Base-by-base conservation (phyloP, 768 basidiomycete genomes). In the Suillus clintonianus region DNA sequence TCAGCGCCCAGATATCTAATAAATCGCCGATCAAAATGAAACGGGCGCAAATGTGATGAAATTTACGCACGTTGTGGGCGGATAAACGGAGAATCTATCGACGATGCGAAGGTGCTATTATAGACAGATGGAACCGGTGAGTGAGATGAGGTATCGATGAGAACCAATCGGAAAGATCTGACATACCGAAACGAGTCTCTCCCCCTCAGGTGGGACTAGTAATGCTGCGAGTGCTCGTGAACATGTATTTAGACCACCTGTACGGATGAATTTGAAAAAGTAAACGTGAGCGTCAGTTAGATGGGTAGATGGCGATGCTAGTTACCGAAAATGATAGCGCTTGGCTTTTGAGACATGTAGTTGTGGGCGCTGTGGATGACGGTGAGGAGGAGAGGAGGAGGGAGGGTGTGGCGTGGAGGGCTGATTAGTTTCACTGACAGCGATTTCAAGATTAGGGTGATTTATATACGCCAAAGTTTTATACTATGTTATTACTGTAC, bases 241-340 rank as follows among this genome's bases (percentile, higher is more conserved):
- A 73, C 81, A 90, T 60, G 90, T 91, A 78, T 92, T 93, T 67
- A 94, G 77, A 60, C 93, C 93, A 66, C 93, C 93, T 94, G 67
- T 0, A 36, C 10, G 4, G 19, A 59, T 55, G 64, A 63, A 61
- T 41, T 10, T 22, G 55, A 45, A 67, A 62, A 62, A 41, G 22
- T 64, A 39, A 57, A 51, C 41, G 14, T 53, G 64, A 57, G 54
- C 54, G 63, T 61, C 59, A 61, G 53, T 53, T 64, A 43, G 64
- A 61, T 53, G 62, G 14, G 59, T 13, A 47, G 36, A 50, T 34
- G 57, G 59, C 19, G 61, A 50, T 41, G 62, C 10, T 8, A 76
- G 86, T 66, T 64, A 93, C 92, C 92, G 68, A 92, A 89, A 67
- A 94, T 88, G 69, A 94, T 83, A 45, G 84, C 92, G 75, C 78